A percentile compares a stretch with the other conserved stretches of the same genome.
These are phyloP conservation scores for Osmanthus fragrans DNA, from an alignment of 257 asterid genomes.

Conservation along the genomic window DNA sequence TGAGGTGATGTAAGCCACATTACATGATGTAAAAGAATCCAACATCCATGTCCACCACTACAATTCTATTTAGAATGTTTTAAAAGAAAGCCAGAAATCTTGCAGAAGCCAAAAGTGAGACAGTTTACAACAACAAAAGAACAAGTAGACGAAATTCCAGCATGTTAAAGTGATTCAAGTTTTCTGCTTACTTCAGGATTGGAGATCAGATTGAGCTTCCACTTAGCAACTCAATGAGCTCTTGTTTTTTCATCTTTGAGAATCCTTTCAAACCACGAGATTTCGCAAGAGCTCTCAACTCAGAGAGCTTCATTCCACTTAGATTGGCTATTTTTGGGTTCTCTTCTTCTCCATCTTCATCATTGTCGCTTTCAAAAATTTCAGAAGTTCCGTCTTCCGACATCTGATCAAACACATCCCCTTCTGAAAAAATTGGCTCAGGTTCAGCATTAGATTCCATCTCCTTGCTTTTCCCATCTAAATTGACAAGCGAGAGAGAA, in stretches of 20 bases:
- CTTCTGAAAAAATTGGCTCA: conserved; percentile 18
- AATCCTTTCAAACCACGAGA: conserved; percentile 39
- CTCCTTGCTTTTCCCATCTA: conserved; percentile 27
- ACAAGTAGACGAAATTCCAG: not conserved
- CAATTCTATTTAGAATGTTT: not conserved
- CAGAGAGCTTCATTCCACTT: conserved; percentile 39
- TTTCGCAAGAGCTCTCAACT: conserved; percentile 40
- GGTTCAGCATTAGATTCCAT: conserved; percentile 43
- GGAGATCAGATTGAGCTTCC: conserved; percentile 25
- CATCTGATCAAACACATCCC: conserved; percentile 25
- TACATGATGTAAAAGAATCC: not conserved
- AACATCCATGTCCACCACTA: not conserved
- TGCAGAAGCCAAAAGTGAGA: not conserved
- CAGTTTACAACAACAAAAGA: not conserved
- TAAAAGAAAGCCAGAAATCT: not conserved
- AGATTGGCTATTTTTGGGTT: conserved; percentile 7
- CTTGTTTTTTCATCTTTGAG: conserved; percentile 39
- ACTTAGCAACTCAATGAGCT: conserved; percentile 40
- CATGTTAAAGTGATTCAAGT: not conserved
- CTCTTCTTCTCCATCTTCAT: conserved; percentile 16
- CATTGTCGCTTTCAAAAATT: conserved; percentile 22
- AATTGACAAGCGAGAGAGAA: conserved; percentile 25
- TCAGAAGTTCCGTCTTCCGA: conserved; percentile 28
- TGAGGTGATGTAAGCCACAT: not conserved
- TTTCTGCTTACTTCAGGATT: not conserved